Percentiles rank a stretch among this genome's conserved stretches.
Conservation (phyloP, 148 eudicot species). For the Chenopodium album region DNA sequence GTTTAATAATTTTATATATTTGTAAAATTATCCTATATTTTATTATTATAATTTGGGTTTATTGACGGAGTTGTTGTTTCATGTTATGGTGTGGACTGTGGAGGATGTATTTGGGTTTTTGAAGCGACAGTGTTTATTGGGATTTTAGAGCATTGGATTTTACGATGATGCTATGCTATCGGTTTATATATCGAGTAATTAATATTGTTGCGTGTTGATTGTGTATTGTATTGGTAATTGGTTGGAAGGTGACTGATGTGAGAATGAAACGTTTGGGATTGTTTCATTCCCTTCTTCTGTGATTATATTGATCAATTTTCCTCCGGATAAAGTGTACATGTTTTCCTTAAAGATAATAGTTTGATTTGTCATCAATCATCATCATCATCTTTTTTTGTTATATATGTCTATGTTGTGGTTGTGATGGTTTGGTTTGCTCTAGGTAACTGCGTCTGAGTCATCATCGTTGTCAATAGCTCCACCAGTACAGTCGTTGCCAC, state of each 20-base stretch:
- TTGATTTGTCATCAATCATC: background rate
- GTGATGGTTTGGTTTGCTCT: conserved; percentile 9
- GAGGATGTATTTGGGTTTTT: too few species aligned
- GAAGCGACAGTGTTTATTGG: too few species aligned
- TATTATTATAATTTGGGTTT: background rate
- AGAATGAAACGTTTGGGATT: background rate
- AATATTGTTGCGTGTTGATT: too few species aligned
- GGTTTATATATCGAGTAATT: background rate
- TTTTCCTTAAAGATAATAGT: background rate
- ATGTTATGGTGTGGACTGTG: background rate
- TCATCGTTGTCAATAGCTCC: conserved; percentile 28
- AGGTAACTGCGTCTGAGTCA: conserved; percentile 49
- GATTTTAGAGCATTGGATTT: background rate
- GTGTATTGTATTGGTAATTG: too few species aligned
- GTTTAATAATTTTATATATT: too few species aligned
- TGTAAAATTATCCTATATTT: background rate
- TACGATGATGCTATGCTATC: background rate
- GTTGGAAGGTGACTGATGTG: too few species aligned
- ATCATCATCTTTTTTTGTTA: background rate
- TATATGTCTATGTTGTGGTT: background rate
- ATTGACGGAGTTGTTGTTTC: background rate
- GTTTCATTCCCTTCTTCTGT: background rate
- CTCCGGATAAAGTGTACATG: background rate
- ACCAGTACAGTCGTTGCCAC: conserved; percentile 14
- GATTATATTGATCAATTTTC: background rate